phyloP scores from a whole-genome alignment of 768 basidiomycete genomes.

The Flagelloscypha sp. region DNA sequence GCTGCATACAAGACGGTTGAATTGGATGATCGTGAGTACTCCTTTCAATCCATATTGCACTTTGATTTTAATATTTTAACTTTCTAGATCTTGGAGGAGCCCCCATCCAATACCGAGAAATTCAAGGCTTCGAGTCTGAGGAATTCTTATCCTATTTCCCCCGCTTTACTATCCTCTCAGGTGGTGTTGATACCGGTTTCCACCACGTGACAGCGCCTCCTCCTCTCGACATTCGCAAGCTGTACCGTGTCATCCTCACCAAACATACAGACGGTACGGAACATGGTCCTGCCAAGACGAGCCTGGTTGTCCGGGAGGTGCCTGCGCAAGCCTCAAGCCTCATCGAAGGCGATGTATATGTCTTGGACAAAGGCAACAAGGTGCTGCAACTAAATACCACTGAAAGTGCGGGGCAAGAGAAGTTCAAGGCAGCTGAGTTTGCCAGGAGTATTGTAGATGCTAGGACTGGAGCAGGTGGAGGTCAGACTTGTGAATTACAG shows the following conservation, averaged over 20 bases:
- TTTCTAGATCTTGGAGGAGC: conserved; percentile 42
- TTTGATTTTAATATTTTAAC: neutral
- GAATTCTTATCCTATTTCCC: conserved; percentile 45
- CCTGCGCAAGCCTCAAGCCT: conserved; percentile 35
- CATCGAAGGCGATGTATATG: conserved; percentile 47
- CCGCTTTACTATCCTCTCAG: conserved; percentile 34
- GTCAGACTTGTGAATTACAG: conserved; percentile 33
- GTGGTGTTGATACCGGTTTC: conserved; percentile 44
- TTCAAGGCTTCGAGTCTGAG: conserved; percentile 48
- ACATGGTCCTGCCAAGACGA: conserved; percentile 15
- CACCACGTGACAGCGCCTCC: conserved; percentile 41
- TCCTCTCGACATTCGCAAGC: conserved; percentile 33
- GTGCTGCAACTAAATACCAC: conserved; percentile 54
- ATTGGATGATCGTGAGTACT: conserved; percentile 49
- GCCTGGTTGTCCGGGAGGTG: conserved; percentile 43
- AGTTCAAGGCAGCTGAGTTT: conserved; percentile 56
- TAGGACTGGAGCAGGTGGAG: conserved; percentile 30
- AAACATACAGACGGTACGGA: conserved; percentile 7
- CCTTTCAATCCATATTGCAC: neutral
- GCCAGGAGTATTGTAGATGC: conserved; percentile 35
- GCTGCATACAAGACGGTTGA: conserved; percentile 64
- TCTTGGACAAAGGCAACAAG: conserved; percentile 47
- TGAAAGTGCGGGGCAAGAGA: conserved; percentile 44
- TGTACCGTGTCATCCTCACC: conserved; percentile 42
- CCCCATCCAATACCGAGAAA: conserved; percentile 55